Evolutionary conservation across 176 grass and related monocot species (phyloP), one percentile per base, ranked within the genome.

Genomic region (Rhynchospora tenuis): DNA sequence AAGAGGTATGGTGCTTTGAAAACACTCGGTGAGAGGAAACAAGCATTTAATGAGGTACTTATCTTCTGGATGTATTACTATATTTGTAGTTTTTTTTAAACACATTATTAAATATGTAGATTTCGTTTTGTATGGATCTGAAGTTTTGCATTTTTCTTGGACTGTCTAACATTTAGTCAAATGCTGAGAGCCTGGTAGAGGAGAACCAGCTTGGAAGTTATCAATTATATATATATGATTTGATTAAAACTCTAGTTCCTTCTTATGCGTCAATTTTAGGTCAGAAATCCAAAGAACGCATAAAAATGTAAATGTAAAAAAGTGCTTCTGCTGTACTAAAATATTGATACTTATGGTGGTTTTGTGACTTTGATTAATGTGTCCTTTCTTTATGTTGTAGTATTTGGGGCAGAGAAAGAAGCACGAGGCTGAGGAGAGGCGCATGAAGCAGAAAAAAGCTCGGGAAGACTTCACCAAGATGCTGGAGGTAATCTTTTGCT

Each of bases 21-120:
- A 85, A 95, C 96, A 81, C 96, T 99, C 88, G 96, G 96, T 84
- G 96, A 99, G 85, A 93, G 93, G 86, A 99, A 99, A 74, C 96
- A 99, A 86, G 93, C 93, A 90, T 95, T 99, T 79, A 99, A 95
- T 82, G 96, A 99, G 96, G 96, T 99, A 64, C 62, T 52, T 77
- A 3, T 66, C 31, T 56, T 55, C 52, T 59, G 17, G 59, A 71
- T 84, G 67, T 71, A 22, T 46, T 22, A 38, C 45, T 7, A 51
- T 51, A 19, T 51, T 74, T 10, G 13, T 47, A 77, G 12, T 76
- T 24, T 76, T 54, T 29, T 28, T 16, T 16, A 47, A 27, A 29
- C 31, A 69, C 6, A 16, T 76, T 46, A 54, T 70, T 3, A 13
- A 19, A 9, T 72, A 47, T 16, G 31, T 77, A 28, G 17, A 3